These are phyloP conservation scores for Fraxinus anomala DNA, from an alignment of 257 asterid species.

Conservation along the genomic window DNA sequence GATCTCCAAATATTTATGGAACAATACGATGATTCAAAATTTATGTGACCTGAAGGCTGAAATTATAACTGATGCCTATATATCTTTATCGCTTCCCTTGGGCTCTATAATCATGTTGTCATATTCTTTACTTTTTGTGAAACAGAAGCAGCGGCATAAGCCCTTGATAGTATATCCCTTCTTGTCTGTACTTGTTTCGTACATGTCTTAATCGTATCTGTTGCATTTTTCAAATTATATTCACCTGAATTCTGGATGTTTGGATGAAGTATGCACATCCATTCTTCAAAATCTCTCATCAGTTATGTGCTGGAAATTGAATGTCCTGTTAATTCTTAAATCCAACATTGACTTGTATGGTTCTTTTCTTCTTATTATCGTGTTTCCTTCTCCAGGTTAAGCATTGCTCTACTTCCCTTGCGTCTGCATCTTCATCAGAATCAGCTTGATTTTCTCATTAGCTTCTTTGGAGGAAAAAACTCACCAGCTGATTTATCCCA, in stretches of 20 bases:
- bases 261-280: slow-evolving; percentile 5
- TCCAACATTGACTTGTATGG: neutral
- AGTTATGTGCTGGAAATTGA: slow-evolving; percentile 6
- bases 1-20: neutral
- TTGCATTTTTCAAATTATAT: slow-evolving; percentile 5
- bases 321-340: slow-evolving; percentile 15
- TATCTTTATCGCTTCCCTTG: slow-evolving; percentile 9
- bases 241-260: slow-evolving; percentile 19
- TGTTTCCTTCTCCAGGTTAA: slow-evolving; percentile 59
- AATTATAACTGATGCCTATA: slow-evolving; percentile 20
- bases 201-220: neutral
- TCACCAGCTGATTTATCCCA: slow-evolving; percentile 50
- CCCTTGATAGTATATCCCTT: neutral
- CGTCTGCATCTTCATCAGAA: slow-evolving; percentile 93
- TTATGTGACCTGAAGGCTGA: slow-evolving; percentile 11
- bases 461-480: slow-evolving; percentile 78
- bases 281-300: slow-evolving; percentile 5
- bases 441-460: slow-evolving; percentile 91
- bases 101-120: neutral
- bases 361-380: slow-evolving; percentile 24
- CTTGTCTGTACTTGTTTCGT: neutral
- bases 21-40: neutral
- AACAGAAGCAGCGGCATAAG: neutral
- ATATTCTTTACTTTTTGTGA: neutral
- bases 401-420: slow-evolving; percentile 78